Evolutionary conservation across 2,329 filamentous ascomycete genomes (phyloP).

Genomic region (Anthostomella pinea): DNA sequence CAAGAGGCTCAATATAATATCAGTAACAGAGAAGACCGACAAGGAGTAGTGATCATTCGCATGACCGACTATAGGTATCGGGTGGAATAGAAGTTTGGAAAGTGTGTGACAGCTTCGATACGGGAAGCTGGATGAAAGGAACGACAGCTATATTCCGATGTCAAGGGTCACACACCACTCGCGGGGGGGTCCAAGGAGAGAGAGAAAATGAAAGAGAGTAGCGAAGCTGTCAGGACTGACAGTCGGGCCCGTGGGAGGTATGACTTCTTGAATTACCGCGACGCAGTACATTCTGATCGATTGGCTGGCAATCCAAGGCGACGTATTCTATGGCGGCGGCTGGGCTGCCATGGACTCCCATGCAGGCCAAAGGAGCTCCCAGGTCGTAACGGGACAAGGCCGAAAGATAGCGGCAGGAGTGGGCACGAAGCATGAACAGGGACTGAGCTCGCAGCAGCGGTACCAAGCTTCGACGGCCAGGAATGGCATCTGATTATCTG

Average conservation of each 20-base stretch:
- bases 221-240: slow-evolving; percentile 19
- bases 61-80: slow-evolving; percentile 21
- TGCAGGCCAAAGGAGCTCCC: slow-evolving; percentile 28
- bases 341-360: no score
- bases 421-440: no score
- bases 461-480: slow-evolving; percentile 16
- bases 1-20: slow-evolving; percentile 23
- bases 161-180: slow-evolving; percentile 24
- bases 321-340: slow-evolving; percentile 26
- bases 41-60: slow-evolving; percentile 21
- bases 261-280: slow-evolving; percentile 29
- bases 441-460: slow-evolving; percentile 15
- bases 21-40: slow-evolving; percentile 18
- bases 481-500: slow-evolving; percentile 12
- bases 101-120: slow-evolving; percentile 20
- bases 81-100: slow-evolving; percentile 21
- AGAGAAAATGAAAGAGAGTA: slow-evolving; percentile 22
- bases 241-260: slow-evolving; percentile 23
- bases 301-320: slow-evolving; percentile 27
- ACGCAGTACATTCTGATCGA: slow-evolving; percentile 25
- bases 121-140: slow-evolving; percentile 20
- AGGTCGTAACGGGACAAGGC: slow-evolving; percentile 3
- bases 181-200: slow-evolving; percentile 19
- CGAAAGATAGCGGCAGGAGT: no score
- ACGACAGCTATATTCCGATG: slow-evolving; percentile 18